phyloP scores from a whole-genome alignment of 768 basidiomycete genomes.

The Lactarius sanguifluus region DNA sequence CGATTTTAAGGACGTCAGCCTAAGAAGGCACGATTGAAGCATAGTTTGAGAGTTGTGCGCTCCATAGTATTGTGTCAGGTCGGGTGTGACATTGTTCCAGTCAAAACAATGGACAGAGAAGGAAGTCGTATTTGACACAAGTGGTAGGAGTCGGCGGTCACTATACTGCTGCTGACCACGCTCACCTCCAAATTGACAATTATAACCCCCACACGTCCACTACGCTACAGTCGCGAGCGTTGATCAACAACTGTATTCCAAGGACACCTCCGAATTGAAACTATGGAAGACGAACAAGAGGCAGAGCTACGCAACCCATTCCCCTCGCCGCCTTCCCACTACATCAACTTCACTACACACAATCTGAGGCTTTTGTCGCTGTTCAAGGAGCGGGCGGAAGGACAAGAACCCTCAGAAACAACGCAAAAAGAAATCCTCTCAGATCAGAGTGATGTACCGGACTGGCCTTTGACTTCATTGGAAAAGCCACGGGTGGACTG shows the following conservation, averaged over 20 bases:
- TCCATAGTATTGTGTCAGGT: not conserved
- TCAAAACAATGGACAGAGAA: too few species aligned
- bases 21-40: not conserved
- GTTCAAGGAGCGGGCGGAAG: conserved; percentile 52
- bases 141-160: too few species aligned
- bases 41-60: not conserved
- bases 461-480: conserved; percentile 72
- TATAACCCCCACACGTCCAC: too few species aligned
- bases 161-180: too few species aligned
- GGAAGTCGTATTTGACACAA: too few species aligned
- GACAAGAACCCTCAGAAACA: conserved; percentile 38
- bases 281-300: conserved; percentile 68
- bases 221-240: not conserved
- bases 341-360: conserved; percentile 69
- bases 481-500: conserved; percentile 89
- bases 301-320: conserved; percentile 83
- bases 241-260: not conserved
- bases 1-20: not conserved
- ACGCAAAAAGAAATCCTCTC: conserved; percentile 63
- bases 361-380: conserved; percentile 69
- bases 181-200: not conserved
- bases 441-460: conserved; percentile 73
- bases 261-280: not conserved
- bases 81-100: too few species aligned
- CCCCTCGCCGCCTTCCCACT: conserved; percentile 85